Evolutionary conservation across 129 eudicot genomes (phyloP), one percentile per base, ranked within the genome.

Genomic region (Flaveria brownii): DNA sequence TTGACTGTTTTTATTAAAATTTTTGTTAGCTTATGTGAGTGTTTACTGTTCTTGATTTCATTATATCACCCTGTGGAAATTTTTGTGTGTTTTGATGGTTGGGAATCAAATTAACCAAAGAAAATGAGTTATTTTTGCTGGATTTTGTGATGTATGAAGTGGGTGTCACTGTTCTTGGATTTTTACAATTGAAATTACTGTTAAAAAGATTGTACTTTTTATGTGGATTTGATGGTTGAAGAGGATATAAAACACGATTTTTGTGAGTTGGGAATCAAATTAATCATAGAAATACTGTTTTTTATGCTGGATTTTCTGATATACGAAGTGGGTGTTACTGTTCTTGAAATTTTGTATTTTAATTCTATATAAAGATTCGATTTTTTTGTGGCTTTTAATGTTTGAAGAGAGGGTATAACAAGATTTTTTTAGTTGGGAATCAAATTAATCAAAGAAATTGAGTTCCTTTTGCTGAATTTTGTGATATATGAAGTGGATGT

Each of bases 241-340:
- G 15, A 65, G 57, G 45, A 42, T 11, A 12, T 61, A 28, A 28
- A 28, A 22, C 47, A 41, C 56, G 9, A 23, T 26, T 7, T 78
- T 46, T 65, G 10, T 62, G 45, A 70, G 14, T 30, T 33, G 72
- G 71, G 25, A 22, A 57, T 73, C 55, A 25, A 46, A 43, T 7
- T 43, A 11, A 43, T 22, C 10, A 60, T 23, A 60, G 51, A 42
- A 42, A 23, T 33, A 26, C 22, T 36, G 55, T 13, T 41, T 23
- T 52, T 68, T 75, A 0, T 22, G 80, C 9, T 77, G 11, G 16
- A 43, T 23, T 74, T 60, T 71, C 16, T 51, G 60, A 14, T 54
- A 51, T 17, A 25, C 13, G 63, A 67, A 64, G 74, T 80, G 75
- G 78, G 71, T 70, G 75, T 4, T 22, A 57, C 75, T 81, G 56